A percentile compares a stretch with the other conserved stretches of the same genome.
These are phyloP conservation scores for Erucastrum elatum DNA, from an alignment of 345 rosid genomes.

Conservation along the genomic window DNA sequence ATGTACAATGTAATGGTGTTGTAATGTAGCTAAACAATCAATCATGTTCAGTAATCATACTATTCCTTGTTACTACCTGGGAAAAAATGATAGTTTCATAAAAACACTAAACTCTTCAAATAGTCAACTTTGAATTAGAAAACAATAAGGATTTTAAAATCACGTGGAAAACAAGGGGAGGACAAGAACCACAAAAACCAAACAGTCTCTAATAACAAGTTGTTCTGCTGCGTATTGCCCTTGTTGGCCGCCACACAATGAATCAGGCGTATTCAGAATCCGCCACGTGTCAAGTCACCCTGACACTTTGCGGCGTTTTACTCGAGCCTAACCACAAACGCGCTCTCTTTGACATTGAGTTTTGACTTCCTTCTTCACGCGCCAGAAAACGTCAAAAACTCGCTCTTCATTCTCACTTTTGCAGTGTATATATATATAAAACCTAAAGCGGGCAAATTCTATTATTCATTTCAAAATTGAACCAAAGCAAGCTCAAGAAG, in stretches of 20 bases:
- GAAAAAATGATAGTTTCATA: not conserved
- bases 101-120: not conserved
- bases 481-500: not conserved
- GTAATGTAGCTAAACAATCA: constrained; percentile 21
- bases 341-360: not conserved
- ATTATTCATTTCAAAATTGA: constrained; percentile 13
- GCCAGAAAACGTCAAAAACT: constrained; percentile 32
- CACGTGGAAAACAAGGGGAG: constrained; percentile 34
- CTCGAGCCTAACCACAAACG: not conserved
- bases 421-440: constrained; percentile 15
- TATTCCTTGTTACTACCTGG: not conserved
- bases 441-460: not conserved
- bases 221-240: not conserved
- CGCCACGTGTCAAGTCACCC: constrained; percentile 21
- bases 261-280: not conserved
- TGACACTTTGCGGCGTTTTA: too few species aligned
- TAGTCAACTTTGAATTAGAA: not conserved
- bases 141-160: not conserved
- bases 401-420: not conserved
- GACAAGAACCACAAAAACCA: not conserved
- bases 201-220: not conserved
- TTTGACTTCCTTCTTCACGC: constrained; percentile 20
- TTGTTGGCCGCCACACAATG: constrained; percentile 20
- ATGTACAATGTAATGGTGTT: constrained; percentile 2
- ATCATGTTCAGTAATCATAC: constrained; percentile 1